These are phyloP conservation scores for Phytophthora pisi DNA, from an alignment of 352 stramenopile genomes.

Conservation along the genomic window DNA sequence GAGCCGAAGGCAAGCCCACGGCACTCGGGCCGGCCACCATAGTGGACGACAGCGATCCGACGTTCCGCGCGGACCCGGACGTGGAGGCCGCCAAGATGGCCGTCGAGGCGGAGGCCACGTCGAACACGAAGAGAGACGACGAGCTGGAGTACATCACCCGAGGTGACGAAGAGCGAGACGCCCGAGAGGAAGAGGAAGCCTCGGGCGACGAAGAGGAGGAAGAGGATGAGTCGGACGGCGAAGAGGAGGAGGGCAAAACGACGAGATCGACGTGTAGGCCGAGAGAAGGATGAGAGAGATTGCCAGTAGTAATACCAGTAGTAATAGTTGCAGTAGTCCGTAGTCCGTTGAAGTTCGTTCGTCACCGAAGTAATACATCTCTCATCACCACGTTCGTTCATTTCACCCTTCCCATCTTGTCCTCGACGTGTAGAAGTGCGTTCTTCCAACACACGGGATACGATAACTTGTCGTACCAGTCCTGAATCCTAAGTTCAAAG, in stretches of 20 bases:
- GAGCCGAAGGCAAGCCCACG: neutral
- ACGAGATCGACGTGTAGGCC: neutral
- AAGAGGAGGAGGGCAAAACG: neutral
- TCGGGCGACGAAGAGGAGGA: neutral
- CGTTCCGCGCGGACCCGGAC: neutral
- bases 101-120: neutral
- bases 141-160: neutral
- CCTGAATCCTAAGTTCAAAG: neutral
- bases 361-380: too few species aligned
- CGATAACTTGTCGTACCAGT: neutral
- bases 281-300: neutral
- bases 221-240: neutral
- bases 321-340: neutral
- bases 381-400: neutral
- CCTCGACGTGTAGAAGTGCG: neutral
- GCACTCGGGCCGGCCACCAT: neutral
- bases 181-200: neutral
- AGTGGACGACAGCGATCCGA: neutral
- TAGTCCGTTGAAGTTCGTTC: neutral
- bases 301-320: neutral
- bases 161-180: neutral
- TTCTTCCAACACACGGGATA: neutral
- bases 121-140: neutral
- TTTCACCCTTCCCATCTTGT: neutral
- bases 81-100: neutral